Percentiles rank a stretch among this genome's conserved stretches.
These are phyloP conservation scores for Evernia prunastri DNA, from an alignment of 495 filamentous ascomycete genomes.

Conservation along the genomic window DNA sequence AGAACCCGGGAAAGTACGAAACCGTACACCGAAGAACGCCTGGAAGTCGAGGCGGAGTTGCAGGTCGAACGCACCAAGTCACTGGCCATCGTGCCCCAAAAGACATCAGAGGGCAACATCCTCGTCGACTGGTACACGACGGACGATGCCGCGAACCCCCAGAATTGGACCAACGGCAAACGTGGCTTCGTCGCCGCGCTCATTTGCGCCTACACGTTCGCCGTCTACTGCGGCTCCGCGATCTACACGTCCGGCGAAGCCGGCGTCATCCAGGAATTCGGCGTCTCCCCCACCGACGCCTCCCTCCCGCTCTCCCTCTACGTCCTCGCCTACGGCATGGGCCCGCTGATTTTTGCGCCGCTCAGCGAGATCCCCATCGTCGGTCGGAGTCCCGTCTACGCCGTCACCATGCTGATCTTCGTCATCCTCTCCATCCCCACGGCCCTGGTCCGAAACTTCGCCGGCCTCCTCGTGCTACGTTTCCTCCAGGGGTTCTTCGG, in stretches of 20 bases:
- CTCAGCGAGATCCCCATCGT: slow-evolving; percentile 46
- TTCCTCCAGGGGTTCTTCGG: slow-evolving; percentile 51
- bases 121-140: slow-evolving; percentile 53
- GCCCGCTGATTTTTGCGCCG: slow-evolving; percentile 45
- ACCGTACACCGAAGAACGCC: slow-evolving; percentile 35
- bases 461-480: slow-evolving; percentile 48
- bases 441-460: slow-evolving; percentile 43
- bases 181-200: slow-evolving; percentile 37
- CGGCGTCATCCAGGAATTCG: slow-evolving; percentile 38
- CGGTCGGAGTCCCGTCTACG: slow-evolving; percentile 46
- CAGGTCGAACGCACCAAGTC: slow-evolving; percentile 41
- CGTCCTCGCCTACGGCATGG: slow-evolving; percentile 40
- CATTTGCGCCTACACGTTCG: slow-evolving; percentile 42
- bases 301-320: slow-evolving; percentile 47
- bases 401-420: slow-evolving; percentile 42
- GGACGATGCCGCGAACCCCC: slow-evolving; percentile 48
- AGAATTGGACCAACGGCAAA: slow-evolving; percentile 46
- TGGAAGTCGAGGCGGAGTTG: slow-evolving; percentile 39
- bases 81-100: slow-evolving; percentile 40
- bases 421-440: slow-evolving; percentile 46
- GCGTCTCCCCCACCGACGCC: slow-evolving; percentile 41
- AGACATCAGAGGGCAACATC: slow-evolving; percentile 40
- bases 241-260: slow-evolving; percentile 39
- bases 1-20: slow-evolving; percentile 32
- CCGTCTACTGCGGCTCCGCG: slow-evolving; percentile 43